Conservation (phyloP, 495 filamentous ascomycete genomes). For the Cercophora samala region DNA sequence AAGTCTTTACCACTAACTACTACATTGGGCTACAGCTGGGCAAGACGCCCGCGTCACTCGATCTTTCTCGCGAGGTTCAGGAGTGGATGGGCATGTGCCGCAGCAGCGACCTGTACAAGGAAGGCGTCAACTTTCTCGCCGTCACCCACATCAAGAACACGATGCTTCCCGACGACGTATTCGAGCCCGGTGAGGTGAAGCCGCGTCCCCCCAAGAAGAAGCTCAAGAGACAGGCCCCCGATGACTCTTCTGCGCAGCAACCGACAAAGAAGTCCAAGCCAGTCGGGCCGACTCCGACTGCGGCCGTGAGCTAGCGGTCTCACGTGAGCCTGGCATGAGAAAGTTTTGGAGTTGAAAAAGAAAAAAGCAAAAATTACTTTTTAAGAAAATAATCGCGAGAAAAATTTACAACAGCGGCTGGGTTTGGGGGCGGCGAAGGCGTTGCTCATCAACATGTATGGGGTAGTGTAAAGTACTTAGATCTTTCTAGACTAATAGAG, state of each 20-base stretch:
- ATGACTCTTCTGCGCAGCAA: conserved; percentile 17
- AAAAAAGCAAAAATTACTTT: neutral
- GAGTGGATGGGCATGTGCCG: conserved; percentile 70
- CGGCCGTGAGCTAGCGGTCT: neutral
- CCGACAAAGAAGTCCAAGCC: conserved; percentile 7
- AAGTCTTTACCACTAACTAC: conserved; percentile 35
- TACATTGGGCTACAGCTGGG: conserved; percentile 37
- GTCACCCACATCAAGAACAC: conserved; percentile 76
- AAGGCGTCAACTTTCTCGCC: conserved; percentile 56
- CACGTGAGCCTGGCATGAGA: neutral
- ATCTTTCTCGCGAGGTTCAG: conserved; percentile 67
- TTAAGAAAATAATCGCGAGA: neutral
- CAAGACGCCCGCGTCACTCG: conserved; percentile 55
- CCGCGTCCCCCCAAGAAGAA: conserved; percentile 62
- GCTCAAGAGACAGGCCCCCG: conserved; percentile 32
- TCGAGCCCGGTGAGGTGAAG: conserved; percentile 72
- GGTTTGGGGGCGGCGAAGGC: neutral
- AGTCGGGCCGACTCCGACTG: neutral
- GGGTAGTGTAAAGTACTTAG: conserved; percentile 4
- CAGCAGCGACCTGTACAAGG: conserved; percentile 61
- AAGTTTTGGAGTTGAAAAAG: neutral
- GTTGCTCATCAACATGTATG: neutral
- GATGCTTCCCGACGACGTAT: conserved; percentile 85
- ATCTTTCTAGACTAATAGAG: conserved; percentile 12
- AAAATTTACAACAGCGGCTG: neutral